These are phyloP conservation scores for Saturnispora bothae DNA, from an alignment of 805 yeast species.

Conservation along the genomic window DNA sequence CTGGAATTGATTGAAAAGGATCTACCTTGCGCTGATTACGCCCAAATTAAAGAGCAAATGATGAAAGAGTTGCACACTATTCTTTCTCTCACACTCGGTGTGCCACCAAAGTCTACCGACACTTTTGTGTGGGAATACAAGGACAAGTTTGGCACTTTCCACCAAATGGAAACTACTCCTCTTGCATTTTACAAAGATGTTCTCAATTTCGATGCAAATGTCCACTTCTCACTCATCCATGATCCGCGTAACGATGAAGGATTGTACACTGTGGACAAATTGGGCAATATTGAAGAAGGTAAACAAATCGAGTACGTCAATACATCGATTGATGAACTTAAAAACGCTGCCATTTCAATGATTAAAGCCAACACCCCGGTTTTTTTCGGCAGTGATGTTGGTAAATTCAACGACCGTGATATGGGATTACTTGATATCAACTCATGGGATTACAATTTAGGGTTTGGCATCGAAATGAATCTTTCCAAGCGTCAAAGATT, in stretches of 20 bases:
- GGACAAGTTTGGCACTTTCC: constrained; percentile 59
- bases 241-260: constrained; percentile 74
- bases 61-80: constrained; percentile 57
- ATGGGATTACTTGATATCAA: constrained; percentile 64
- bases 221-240: constrained; percentile 59
- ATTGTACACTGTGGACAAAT: constrained; percentile 63
- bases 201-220: constrained; percentile 40
- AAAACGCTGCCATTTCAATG: constrained; percentile 56
- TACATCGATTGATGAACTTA: constrained; percentile 47
- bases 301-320: constrained; percentile 68
- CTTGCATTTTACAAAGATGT: constrained; percentile 48
- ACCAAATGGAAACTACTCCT: constrained; percentile 49
- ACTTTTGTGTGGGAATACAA: constrained; percentile 63
- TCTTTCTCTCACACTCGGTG: constrained; percentile 60
- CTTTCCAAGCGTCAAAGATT: constrained; percentile 28
- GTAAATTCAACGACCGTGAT: constrained; percentile 52
- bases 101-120: constrained; percentile 67
- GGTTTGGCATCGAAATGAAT: constrained; percentile 32
- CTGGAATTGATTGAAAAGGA: constrained; percentile 20
- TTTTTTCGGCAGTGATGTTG: constrained; percentile 83
- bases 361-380: constrained; percentile 68
- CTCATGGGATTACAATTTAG: constrained; percentile 57
- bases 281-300: constrained; percentile 68
- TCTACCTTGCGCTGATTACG: constrained; percentile 9
- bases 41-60: constrained; percentile 27